Evolutionary conservation across 805 yeast species (phyloP).

Genomic region (Myxozyma melibiosi): DNA sequence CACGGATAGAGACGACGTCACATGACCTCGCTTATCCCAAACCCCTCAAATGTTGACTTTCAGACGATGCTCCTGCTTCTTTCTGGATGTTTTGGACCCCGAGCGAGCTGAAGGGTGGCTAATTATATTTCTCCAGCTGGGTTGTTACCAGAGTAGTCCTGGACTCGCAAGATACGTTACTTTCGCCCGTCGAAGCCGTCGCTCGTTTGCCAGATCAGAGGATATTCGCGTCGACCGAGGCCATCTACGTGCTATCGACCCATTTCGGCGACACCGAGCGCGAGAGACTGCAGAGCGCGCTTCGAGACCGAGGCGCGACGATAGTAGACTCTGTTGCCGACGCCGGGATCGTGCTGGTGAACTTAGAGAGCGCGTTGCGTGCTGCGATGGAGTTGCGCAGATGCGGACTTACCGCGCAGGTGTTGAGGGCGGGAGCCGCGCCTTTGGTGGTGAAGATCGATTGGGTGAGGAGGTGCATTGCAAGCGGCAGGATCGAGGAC

Average conservation of each 20-base stretch:
- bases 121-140: too few relatives aligned
- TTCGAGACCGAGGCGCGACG: constrained; percentile 7
- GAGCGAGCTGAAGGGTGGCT: too few relatives aligned
- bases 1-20: too few relatives aligned
- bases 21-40: too few relatives aligned
- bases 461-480: constrained; percentile 13
- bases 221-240: background rate
- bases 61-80: too few relatives aligned
- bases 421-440: background rate
- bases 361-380: constrained; percentile 13
- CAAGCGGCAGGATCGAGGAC: background rate
- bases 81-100: too few relatives aligned
- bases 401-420: constrained; percentile 10
- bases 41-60: too few relatives aligned
- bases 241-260: constrained; percentile 23
- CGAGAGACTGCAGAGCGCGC: background rate
- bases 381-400: constrained; percentile 24
- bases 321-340: background rate
- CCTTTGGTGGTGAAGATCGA: constrained; percentile 7
- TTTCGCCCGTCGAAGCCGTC: background rate
- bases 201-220: too few relatives aligned
- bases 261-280: constrained; percentile 13
- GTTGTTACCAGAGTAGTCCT: too few relatives aligned
- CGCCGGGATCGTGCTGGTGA: constrained; percentile 13
- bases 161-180: background rate